phyloP scores from a whole-genome alignment of 2,329 filamentous ascomycete species.

The Aspergillus pseudoviridinutans region DNA sequence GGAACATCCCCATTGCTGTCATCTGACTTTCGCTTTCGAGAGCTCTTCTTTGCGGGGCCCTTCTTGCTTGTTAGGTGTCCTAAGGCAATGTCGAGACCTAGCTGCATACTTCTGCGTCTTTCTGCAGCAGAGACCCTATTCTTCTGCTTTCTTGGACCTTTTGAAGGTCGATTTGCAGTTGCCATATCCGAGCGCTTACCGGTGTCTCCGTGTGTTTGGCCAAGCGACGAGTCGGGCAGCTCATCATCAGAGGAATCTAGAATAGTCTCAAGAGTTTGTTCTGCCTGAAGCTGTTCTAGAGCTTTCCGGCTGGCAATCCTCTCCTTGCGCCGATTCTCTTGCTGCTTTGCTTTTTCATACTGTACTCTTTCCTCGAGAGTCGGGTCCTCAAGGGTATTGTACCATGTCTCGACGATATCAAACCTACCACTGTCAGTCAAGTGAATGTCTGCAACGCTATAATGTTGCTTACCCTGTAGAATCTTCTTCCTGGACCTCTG shows the following conservation, averaged over 20 bases:
- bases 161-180: background rate
- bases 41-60: background rate
- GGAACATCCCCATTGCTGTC: background rate
- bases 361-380: slow-evolving; percentile 7
- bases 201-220: background rate
- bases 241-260: background rate
- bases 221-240: background rate
- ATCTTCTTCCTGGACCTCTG: background rate
- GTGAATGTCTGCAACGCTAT: background rate
- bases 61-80: background rate
- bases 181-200: background rate
- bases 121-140: slow-evolving; percentile 14
- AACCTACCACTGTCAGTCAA: slow-evolving; percentile 8
- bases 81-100: slow-evolving; percentile 9
- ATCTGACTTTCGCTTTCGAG: background rate
- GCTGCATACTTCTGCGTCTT: slow-evolving; percentile 8
- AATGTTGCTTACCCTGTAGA: background rate
- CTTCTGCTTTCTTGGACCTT: background rate
- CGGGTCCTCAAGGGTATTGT: slow-evolving; percentile 1
- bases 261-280: background rate
- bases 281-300: background rate
- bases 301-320: slow-evolving; percentile 3
- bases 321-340: slow-evolving; percentile 3
- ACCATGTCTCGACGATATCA: slow-evolving; percentile 6
- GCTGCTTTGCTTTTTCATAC: slow-evolving; percentile 7